A percentile compares a stretch with the other conserved stretches of the same genome.
Evolutionary conservation across 345 rosid species (phyloP).

Genomic region (Eutrema heterophyllum): DNA sequence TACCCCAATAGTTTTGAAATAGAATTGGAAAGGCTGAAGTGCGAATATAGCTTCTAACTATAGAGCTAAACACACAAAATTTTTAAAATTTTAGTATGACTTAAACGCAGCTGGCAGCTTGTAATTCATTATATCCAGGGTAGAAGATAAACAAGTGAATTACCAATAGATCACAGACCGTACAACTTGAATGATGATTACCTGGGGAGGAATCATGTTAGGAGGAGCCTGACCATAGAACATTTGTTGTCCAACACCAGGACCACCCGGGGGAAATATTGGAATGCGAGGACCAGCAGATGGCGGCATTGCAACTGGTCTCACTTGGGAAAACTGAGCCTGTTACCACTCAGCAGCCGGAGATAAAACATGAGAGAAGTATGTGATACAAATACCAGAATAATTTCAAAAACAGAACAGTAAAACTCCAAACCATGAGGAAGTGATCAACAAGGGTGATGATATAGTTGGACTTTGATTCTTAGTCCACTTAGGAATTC

Average conservation of each 20-base stretch:
- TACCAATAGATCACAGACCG: background rate
- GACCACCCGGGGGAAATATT: constrained; percentile 74
- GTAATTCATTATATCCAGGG: background rate
- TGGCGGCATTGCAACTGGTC: constrained; percentile 70
- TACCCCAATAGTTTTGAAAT: background rate
- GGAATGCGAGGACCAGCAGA: constrained; percentile 82
- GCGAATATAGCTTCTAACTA: background rate
- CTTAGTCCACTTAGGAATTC: background rate
- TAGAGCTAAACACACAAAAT: background rate
- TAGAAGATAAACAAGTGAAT: background rate
- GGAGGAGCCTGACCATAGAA: constrained; percentile 91
- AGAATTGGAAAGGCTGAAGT: background rate
- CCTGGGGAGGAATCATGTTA: constrained; percentile 84
- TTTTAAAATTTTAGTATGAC: background rate
- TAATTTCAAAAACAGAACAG: background rate
- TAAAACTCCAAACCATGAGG: background rate
- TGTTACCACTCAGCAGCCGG: constrained; percentile 21
- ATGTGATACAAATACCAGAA: background rate
- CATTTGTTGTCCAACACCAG: constrained; percentile 79
- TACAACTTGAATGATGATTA: constrained; percentile 17
- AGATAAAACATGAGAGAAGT: background rate
- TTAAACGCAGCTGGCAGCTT: background rate
- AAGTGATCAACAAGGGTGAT: constrained; percentile 1
- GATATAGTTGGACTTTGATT: background rate
- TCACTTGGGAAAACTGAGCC: constrained; percentile 93